Conservation (phyloP, 352 stramenopile species). For the Hyaloperonospora arabidopsidis region DNA sequence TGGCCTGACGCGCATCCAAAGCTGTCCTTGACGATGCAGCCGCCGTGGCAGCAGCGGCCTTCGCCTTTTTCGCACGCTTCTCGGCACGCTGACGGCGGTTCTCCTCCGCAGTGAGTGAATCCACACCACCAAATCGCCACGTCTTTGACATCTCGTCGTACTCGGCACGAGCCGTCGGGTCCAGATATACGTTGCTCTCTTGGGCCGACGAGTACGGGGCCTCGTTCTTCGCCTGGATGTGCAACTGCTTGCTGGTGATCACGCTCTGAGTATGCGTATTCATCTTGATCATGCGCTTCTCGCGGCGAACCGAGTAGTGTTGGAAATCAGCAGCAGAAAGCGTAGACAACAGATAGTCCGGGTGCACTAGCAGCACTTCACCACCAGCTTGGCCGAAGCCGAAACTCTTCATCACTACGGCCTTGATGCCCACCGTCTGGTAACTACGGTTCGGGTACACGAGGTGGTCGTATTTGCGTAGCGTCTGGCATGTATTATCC, state of each 20-base stretch:
- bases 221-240: constrained; percentile 77
- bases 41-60: constrained; percentile 22
- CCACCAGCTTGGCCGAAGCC: constrained; percentile 73
- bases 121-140: constrained; percentile 58
- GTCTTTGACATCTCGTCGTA: constrained; percentile 59
- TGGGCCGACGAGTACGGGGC: constrained; percentile 73
- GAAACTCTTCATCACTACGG: constrained; percentile 77
- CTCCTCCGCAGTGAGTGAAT: constrained; percentile 30
- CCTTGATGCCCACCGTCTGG: constrained; percentile 74
- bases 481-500: constrained; percentile 63
- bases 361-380: constrained; percentile 69
- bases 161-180: constrained; percentile 67
- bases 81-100: constrained; percentile 27
- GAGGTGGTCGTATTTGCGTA: constrained; percentile 74
- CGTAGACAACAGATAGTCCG: constrained; percentile 22
- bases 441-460: constrained; percentile 76
- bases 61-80: constrained; percentile 44
- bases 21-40: constrained; percentile 12
- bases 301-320: constrained; percentile 49
- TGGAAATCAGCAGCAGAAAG: constrained; percentile 26
- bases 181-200: constrained; percentile 81
- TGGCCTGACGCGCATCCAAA: constrained; percentile 12
- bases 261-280: constrained; percentile 73
- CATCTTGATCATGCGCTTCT: constrained; percentile 58
- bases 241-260: constrained; percentile 62